Percentiles rank a stretch among this genome's conserved stretches.
phyloP scores from a whole-genome alignment of 1,139 yeast species.

The Debaryomycetaceae sp. region DNA sequence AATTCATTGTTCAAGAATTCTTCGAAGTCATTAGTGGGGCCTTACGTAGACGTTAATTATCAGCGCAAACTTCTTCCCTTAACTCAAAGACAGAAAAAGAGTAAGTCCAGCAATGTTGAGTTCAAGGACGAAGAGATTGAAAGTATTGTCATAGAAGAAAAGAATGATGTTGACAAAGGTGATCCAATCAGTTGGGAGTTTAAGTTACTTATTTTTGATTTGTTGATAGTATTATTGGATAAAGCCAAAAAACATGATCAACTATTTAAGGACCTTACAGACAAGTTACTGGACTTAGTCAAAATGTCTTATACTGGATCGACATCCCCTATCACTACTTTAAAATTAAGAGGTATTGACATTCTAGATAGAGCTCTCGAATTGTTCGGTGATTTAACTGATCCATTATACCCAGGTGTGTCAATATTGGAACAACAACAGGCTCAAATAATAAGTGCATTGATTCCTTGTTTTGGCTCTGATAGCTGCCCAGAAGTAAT shows the following conservation, averaged over 20 bases:
- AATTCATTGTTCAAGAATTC: constrained; percentile 37
- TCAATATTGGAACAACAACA: constrained; percentile 87
- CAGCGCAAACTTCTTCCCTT: constrained; percentile 44
- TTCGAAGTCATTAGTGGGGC: constrained; percentile 36
- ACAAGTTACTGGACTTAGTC: constrained; percentile 66
- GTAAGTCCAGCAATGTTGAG: constrained; percentile 27
- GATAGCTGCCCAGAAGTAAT: constrained; percentile 75
- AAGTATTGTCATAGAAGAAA: constrained; percentile 35
- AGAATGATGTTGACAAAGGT: constrained; percentile 34
- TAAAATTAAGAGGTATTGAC: constrained; percentile 65
- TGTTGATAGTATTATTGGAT: constrained; percentile 51
- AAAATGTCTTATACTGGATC: constrained; percentile 84
- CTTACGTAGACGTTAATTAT: constrained; percentile 37
- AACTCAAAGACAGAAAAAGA: constrained; percentile 43
- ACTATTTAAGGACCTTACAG: constrained; percentile 41
- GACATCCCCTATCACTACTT: constrained; percentile 60
- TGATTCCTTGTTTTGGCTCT: constrained; percentile 80
- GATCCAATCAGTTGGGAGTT: constrained; percentile 75
- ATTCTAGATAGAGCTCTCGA: constrained; percentile 47
- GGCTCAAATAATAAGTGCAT: constrained; percentile 88
- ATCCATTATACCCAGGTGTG: constrained; percentile 69
- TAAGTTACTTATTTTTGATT: constrained; percentile 55
- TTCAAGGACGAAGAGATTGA: constrained; percentile 48
- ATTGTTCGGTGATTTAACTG: constrained; percentile 58
- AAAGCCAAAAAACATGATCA: constrained; percentile 39